Evolutionary conservation across 768 basidiomycete species (phyloP), one percentile per base, ranked within the genome.

Genomic region (Termitomyces sp.): DNA sequence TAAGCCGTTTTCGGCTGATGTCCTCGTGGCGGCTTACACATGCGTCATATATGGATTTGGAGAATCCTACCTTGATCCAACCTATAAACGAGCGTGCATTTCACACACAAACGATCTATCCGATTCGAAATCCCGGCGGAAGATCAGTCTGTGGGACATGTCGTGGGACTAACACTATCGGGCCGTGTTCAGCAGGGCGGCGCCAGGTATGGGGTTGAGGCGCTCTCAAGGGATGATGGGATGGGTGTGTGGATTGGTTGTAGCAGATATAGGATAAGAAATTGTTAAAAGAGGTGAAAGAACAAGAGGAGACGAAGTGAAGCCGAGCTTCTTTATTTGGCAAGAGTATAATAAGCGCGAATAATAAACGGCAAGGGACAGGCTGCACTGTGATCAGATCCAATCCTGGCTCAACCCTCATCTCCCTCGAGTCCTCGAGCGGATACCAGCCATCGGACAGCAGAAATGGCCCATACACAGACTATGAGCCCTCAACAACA

Each of bases 401-500:
- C 66, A 59, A 63, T 67, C 64, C 59, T 62, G 60, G 62, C 60
- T 52, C 60, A 65, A 48, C 58, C 57, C 56, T 43, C 58, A 65
- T 58, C 59, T 64, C 63, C 63, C 62, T 65, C 62, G 66, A 61
- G 66, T 62, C 56, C 60, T 58, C 60, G 66, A 64, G 60, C 54
- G 62, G 62, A 59, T 46, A 34, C 20, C 58, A 43, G 49, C 48
- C 47, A 63, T 57, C 57, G 60, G 62, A 56, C 51, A 55, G 51
- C 60, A 45, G 56, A 46, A 65, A 81, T 81, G 79, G 77, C 79
- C 57, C 79, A 74, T 63, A 64, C 77, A 48, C 78, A 76, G 70
- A 67, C 77, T 49, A 72, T 75, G 72, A 78, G 73, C 62, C 73
- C 78, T 32, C 76, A 76, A 46, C 73, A 74, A 37, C 72, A 69